Percentiles rank a stretch among this genome's conserved stretches.
Evolutionary conservation across 495 filamentous ascomycete genomes (phyloP).

Genomic region (Podospora didyma): DNA sequence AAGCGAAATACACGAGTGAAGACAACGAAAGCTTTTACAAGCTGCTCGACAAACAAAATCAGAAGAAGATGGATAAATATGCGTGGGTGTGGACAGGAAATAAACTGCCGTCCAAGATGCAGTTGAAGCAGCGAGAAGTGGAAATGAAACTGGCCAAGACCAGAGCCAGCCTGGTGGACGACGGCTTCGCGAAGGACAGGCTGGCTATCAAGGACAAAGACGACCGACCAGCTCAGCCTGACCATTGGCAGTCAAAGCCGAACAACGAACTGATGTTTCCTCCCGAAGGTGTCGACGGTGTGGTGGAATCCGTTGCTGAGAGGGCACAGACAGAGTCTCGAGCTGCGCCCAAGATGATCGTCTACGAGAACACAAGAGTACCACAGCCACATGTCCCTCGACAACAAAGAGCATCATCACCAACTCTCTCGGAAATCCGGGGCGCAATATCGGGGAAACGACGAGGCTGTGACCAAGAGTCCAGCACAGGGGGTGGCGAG

Average conservation of each 20-base stretch:
- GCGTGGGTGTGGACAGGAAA: constrained; percentile 86
- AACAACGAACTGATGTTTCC: constrained; percentile 87
- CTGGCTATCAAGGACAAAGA: constrained; percentile 59
- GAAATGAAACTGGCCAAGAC: constrained; percentile 49
- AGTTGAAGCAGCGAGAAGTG: constrained; percentile 72
- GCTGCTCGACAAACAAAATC: constrained; percentile 86
- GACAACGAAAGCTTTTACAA: constrained; percentile 96
- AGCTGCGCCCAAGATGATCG: constrained; percentile 70
- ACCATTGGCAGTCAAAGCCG: constrained; percentile 68
- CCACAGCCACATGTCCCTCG: constrained; percentile 35
- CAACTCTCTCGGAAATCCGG: constrained; percentile 78
- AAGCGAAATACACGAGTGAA: constrained; percentile 90
- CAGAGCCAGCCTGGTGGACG: constrained; percentile 37
- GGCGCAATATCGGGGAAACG: constrained; percentile 81
- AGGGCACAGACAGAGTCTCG: constrained; percentile 64
- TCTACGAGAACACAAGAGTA: constrained; percentile 80
- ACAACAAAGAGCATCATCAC: constrained; percentile 58
- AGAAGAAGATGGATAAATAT: constrained; percentile 73
- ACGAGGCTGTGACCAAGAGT: constrained; percentile 60
- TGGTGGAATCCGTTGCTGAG: constrained; percentile 61
- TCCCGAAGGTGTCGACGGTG: constrained; percentile 69
- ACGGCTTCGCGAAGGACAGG: constrained; percentile 49
- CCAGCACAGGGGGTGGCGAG: constrained; percentile 53
- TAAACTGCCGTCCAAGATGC: constrained; percentile 81
- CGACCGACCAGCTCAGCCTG: constrained; percentile 71